Evolutionary conservation across 108 stramenopile genomes (phyloP).

Genomic region (Fragilaria radians): DNA sequence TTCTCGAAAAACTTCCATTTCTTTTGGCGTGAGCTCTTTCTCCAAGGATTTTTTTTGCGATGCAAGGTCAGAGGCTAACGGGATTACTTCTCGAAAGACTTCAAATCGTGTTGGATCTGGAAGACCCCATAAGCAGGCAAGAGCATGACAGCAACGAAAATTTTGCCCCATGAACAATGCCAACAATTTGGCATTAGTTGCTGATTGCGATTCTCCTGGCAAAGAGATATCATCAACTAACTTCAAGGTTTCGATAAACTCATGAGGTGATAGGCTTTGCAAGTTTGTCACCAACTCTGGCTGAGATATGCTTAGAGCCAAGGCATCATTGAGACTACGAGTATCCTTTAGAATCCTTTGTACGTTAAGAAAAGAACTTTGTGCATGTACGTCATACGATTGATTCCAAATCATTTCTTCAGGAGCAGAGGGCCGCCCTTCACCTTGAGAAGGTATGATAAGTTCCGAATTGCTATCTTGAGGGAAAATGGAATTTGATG

Average conservation of each 20-base stretch:
- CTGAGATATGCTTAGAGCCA: background rate
- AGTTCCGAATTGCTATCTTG: background rate
- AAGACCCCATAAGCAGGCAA: constrained; percentile 11
- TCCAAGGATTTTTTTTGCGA: constrained; percentile 2
- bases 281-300: background rate
- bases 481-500: background rate
- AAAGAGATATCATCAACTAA: no score
- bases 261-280: constrained; percentile 12
- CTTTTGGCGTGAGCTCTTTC: no score
- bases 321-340: background rate
- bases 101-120: background rate
- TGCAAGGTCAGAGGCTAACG: constrained; percentile 10
- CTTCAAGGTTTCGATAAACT: constrained; percentile 9
- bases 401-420: background rate
- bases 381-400: background rate
- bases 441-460: constrained; percentile 2
- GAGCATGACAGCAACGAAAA: constrained; percentile 2
- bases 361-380: background rate
- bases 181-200: background rate
- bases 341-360: no score
- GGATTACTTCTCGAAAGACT: background rate
- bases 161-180: constrained; percentile 9
- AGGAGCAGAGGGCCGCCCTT: constrained; percentile 6
- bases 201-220: background rate
- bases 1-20: no score